Conservation (phyloP, 2,329 filamentous ascomycete species). For the Neopestalotiopsis sp. region DNA sequence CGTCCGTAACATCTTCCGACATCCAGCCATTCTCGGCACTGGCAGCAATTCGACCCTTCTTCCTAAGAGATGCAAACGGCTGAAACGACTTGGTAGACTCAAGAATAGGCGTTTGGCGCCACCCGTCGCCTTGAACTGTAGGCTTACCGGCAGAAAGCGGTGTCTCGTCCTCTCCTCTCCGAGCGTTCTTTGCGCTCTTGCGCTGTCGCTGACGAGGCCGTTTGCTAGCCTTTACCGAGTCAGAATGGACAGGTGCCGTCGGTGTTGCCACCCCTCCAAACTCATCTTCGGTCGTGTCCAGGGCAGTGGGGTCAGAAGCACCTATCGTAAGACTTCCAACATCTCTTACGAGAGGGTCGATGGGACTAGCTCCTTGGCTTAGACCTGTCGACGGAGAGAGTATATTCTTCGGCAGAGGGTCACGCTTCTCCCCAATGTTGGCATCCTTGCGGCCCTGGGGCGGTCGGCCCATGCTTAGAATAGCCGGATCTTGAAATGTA, state of each 20-base stretch:
- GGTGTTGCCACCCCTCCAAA: conserved; percentile 24
- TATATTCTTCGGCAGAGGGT: conserved; percentile 34
- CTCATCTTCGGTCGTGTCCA: conserved; percentile 30
- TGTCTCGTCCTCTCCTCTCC: conserved; percentile 23
- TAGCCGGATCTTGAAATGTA: conserved; percentile 80
- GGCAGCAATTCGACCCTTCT: conserved; percentile 46
- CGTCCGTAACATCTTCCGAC: conserved; percentile 93
- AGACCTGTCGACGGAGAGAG: conserved; percentile 25
- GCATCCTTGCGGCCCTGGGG: conserved; percentile 35
- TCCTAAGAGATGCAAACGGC: conserved; percentile 66
- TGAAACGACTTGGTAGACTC: conserved; percentile 68
- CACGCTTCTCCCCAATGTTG: conserved; percentile 38
- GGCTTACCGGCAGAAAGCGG: conserved; percentile 28
- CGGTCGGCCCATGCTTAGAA: conserved; percentile 68
- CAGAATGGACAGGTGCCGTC: conserved; percentile 21
- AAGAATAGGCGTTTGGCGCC: conserved; percentile 65
- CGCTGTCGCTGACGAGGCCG: conserved; percentile 29
- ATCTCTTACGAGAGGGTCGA: conserved; percentile 7
- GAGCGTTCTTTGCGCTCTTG: conserved; percentile 26
- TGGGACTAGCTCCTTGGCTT: conserved; percentile 10
- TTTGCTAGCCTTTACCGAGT: conserved; percentile 27
- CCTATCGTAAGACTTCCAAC: conserved; percentile 26
- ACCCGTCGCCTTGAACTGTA: conserved; percentile 53
- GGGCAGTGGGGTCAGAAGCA: conserved; percentile 20
- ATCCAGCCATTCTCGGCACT: conserved; percentile 82